Evolutionary conservation across 768 basidiomycete genomes (phyloP), one percentile per base, ranked within the genome.

Genomic region (Rhodotorula diobovata): DNA sequence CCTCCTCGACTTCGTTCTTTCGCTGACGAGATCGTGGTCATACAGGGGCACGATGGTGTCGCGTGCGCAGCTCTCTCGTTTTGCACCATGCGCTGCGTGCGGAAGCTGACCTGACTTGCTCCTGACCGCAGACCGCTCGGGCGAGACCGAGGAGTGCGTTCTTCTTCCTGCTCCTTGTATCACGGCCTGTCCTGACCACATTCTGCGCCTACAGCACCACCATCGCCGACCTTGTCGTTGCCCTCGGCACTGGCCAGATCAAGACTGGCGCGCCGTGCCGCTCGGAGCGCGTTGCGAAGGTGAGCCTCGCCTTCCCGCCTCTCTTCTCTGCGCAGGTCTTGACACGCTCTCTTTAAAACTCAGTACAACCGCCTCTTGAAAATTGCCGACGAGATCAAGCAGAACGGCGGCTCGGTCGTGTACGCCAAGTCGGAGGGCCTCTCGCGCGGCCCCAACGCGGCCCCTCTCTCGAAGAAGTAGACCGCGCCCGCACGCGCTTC

Each of bases 181-280:
- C 30, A 18, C 28, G 15, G 10, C 41, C 0, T n/a, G 10, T 25
- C 3, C 61, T 55, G 37, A 21, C 56, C 58, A 34, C 46, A 11
- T 6, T 41, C 9, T 41, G 39, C 35, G 0, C 25, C 7, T n/a
- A 21, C 56, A 71, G 70, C 70, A 75, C 70, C 54, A 75, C 73
- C 57, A 75, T 71, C 23, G 61, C 67, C 53, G 66, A 72, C 58
- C 71, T 72, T 46, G 64, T 88, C 73, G 93, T 98, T 77, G 96
- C 90, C 59, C 91, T 97, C 76, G 89, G 89, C 75, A 62, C 85
- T 70, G 93, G 93, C 74, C 90, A 95, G 83, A 96, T 97, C 86
- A 98, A 99, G 89, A 96, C 95, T 58, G 95, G 95, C 83, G 94
- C 94, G 54, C 95, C 94, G 46, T 93, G 92, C 72, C 87, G 94